Base-by-base conservation (phyloP, 1,284 basidiomycete genomes). In the Quambalaria eucalypti region DNA sequence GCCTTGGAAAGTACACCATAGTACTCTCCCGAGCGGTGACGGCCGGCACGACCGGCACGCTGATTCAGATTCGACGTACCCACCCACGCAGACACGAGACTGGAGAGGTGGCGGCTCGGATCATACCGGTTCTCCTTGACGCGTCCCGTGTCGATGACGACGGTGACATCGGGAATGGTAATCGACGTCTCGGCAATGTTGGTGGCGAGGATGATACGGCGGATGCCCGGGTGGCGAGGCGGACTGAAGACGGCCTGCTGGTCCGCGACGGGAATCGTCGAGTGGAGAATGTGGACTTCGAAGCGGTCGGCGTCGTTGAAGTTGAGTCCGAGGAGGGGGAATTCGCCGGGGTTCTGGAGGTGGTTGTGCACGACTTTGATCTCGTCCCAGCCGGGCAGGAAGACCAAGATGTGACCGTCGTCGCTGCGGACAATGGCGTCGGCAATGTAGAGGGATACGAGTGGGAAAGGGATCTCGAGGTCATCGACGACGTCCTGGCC, bases 121-220 rank as follows among this genome's bases (percentile, higher is more conserved):
- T 97, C 90, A 73, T 90, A 97, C n/a, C 87, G 83, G 72, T 89
- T 84, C 77, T 96, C 90, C 78, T 93, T 95, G 73, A 92, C 82
- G 70, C 86, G 86, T 25, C 83, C 92, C 0, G 87, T 83, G 73
- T 97, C 92, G 46, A 96, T 84, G 48, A 97, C 92, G 71, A 90
- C 92, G 5, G 95, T 90, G 28, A 96, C 90, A 70, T 96, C 89
- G 1, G 92, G 92, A 64, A 97, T 96, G 1, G 92, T 97, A 65
- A 97, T 82, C 4, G 88, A 91, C 1, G 91, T 95, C 78, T 97
- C 92, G 12, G 92, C 93, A 57, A 97, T 93, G 77, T 96, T 97
- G 47, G 92, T 97, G 2, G 92, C 84, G 39, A 96, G 80, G 64
- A 96, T 93, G 71, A 97, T 66, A 6, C 69, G 61, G 59, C 92